Evolutionary conservation across 129 eudicot genomes (phyloP).

Genomic region (Heracleum sosnowskyi): DNA sequence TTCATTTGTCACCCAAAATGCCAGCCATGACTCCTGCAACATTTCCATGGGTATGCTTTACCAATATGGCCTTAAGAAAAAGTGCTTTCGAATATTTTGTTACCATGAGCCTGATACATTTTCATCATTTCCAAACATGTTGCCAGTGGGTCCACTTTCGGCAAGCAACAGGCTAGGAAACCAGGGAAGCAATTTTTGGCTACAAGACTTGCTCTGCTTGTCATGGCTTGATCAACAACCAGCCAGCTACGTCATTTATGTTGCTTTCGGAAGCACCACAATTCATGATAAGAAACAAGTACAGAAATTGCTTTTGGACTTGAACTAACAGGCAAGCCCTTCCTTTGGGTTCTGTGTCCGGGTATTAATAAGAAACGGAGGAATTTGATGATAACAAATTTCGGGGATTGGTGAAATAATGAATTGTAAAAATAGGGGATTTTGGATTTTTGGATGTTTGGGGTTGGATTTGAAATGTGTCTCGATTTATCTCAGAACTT

Average conservation of each 20-base stretch:
- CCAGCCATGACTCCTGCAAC: slow-evolving; percentile 27
- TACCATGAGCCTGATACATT: slow-evolving; percentile 29
- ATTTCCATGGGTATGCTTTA: slow-evolving; percentile 30
- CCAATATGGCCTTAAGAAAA: slow-evolving; percentile 8
- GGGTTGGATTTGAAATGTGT: no score
- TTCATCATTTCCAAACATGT: slow-evolving; percentile 19
- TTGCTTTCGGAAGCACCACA: slow-evolving; percentile 59
- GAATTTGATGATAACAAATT: no score
- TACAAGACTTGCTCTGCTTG: slow-evolving; percentile 40
- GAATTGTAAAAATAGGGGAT: no score
- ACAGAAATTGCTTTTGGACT: slow-evolving; percentile 17
- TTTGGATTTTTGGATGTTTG: no score
- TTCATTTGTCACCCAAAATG: slow-evolving; percentile 41
- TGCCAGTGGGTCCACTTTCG: slow-evolving; percentile 46
- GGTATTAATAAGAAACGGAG: no score
- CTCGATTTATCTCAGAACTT: no score
- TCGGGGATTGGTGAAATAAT: no score
- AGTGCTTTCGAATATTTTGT: slow-evolving; percentile 8
- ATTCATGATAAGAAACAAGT: slow-evolving; percentile 29
- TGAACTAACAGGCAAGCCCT: background rate
- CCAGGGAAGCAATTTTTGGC: slow-evolving; percentile 37
- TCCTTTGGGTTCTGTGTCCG: no score
- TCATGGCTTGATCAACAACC: slow-evolving; percentile 9
- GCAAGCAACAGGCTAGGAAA: slow-evolving; percentile 28
- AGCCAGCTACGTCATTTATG: slow-evolving; percentile 5